phyloP scores from a whole-genome alignment of 768 basidiomycete species.

The Kwoniella dendrophila region DNA sequence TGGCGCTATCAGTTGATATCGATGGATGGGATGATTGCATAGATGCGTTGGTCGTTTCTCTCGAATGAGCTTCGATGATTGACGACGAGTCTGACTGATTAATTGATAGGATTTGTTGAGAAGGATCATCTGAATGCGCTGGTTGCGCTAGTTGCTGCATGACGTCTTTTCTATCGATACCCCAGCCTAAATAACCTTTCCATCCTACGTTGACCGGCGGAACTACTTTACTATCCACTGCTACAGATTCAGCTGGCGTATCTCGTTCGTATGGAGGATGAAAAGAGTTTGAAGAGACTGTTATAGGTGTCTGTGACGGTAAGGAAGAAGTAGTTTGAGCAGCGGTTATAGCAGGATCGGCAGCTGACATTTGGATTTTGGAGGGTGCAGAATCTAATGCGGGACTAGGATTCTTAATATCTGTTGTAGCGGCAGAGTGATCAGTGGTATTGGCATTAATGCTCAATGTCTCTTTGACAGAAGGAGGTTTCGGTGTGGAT shows the following conservation, averaged over 20 bases:
- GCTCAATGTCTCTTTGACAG: background rate
- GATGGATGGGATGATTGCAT: too few species aligned
- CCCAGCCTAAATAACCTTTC: constrained; percentile 17
- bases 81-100: too few species aligned
- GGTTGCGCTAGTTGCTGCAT: background rate
- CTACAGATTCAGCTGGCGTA: too few species aligned
- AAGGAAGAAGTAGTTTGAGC: background rate
- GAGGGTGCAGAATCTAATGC: background rate
- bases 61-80: too few species aligned
- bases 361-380: background rate
- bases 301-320: background rate
- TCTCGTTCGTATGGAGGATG: too few species aligned
- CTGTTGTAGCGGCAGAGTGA: background rate
- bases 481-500: background rate
- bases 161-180: background rate
- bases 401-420: background rate
- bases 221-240: too few species aligned
- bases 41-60: too few species aligned
- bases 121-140: too few species aligned
- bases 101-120: too few species aligned
- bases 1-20: too few species aligned
- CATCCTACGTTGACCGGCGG: background rate
- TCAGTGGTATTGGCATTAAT: background rate
- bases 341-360: background rate
- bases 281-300: too few species aligned